phyloP scores from a whole-genome alignment of 129 eudicot genomes.

The Helianthus tuberosus region DNA sequence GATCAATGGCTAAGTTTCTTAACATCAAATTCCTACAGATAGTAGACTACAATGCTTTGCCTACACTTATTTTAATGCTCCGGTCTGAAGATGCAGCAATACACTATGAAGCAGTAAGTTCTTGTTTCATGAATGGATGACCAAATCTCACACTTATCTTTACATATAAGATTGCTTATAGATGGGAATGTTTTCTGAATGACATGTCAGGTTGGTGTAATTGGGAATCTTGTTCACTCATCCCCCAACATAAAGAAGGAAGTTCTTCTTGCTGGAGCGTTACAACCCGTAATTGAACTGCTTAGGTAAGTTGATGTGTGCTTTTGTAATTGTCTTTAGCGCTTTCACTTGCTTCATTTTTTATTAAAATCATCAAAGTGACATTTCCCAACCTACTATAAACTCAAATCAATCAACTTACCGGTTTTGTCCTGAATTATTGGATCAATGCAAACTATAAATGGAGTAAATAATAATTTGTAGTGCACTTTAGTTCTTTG shows the following conservation, averaged over 20 bases:
- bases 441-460: conserved; percentile 2
- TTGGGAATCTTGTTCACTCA: conserved; percentile 67
- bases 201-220: conserved; percentile 62
- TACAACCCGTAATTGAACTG: conserved; percentile 67
- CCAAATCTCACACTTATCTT: conserved; percentile 10
- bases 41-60: conserved; percentile 92
- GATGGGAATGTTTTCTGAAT: conserved; percentile 24
- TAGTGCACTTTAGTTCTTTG: not conserved
- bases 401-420: not conserved
- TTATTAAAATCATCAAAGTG: not conserved
- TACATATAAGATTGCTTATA: conserved; percentile 21
- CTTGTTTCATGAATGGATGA: conserved; percentile 12
- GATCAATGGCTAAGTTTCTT: not conserved
- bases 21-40: conserved; percentile 51
- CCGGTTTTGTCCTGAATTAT: not conserved
- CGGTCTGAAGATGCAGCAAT: conserved; percentile 87
- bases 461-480: not conserved
- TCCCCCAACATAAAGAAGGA: conserved; percentile 66
- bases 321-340: not conserved
- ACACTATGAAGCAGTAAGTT: conserved; percentile 87
- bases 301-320: conserved; percentile 42
- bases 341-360: not conserved
- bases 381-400: not conserved
- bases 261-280: conserved; percentile 68
- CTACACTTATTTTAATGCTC: conserved; percentile 84